Evolutionary conservation across 805 yeast genomes (phyloP).

Genomic region (Candida rishiriensis): DNA sequence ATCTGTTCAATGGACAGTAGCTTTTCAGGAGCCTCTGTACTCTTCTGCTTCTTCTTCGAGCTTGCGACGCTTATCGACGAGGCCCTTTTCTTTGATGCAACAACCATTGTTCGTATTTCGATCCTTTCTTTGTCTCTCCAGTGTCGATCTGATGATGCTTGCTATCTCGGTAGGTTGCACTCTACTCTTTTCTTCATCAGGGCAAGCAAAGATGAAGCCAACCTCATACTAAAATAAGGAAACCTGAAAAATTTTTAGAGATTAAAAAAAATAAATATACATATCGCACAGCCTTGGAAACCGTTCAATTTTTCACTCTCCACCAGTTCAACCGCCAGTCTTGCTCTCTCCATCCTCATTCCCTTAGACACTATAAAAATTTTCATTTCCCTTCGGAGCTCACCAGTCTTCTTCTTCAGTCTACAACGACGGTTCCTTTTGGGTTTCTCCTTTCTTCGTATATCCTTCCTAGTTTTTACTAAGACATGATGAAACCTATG

Average conservation of each 20-base stretch:
- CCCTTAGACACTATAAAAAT: background rate
- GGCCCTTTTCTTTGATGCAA: background rate
- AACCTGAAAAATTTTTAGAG: background rate
- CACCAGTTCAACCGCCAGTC: too few species aligned
- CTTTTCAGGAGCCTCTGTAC: background rate
- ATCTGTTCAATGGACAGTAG: slow-evolving; percentile 21
- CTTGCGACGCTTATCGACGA: background rate
- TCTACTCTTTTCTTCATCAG: too few species aligned
- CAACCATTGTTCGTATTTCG: background rate
- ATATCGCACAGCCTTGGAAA: background rate
- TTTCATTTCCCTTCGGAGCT: background rate
- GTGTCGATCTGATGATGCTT: background rate
- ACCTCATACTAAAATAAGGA: slow-evolving; percentile 4
- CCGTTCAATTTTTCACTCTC: slow-evolving; percentile 15
- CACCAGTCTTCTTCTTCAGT: background rate
- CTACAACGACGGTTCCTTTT: background rate
- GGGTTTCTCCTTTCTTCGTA: slow-evolving; percentile 29
- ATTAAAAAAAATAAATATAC: too few species aligned
- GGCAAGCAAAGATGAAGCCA: background rate
- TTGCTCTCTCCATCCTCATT: background rate
- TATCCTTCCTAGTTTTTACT: slow-evolving; percentile 67
- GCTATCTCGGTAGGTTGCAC: too few species aligned
- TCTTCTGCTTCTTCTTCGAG: slow-evolving; percentile 1
- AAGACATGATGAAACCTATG: slow-evolving; percentile 58
- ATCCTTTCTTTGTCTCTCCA: background rate